Conservation (phyloP, 345 rosid species). For the Odontarrhena argentea region DNA sequence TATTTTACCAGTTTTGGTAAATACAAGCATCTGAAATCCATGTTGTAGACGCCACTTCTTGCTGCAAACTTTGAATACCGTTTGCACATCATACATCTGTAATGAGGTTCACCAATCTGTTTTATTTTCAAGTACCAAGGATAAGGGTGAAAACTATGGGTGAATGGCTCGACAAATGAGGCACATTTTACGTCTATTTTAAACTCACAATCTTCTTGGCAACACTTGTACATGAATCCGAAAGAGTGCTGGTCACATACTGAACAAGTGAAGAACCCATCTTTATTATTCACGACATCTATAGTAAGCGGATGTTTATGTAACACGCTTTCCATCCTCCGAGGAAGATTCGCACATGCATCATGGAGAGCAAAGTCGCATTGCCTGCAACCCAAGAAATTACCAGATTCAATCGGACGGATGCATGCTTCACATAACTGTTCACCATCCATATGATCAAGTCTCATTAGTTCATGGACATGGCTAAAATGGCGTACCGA, state of each 20-base stretch:
- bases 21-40: background rate
- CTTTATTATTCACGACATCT: background rate
- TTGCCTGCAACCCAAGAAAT: constrained; percentile 14
- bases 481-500: constrained; percentile 4
- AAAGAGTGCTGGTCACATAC: background rate
- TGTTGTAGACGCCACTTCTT: background rate
- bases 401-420: constrained; percentile 7
- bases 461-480: background rate
- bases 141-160: background rate
- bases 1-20: constrained; percentile 8
- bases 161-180: background rate
- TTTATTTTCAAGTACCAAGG: too few relatives aligned
- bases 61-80: background rate
- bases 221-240: constrained; percentile 25
- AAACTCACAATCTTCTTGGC: background rate
- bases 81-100: too few relatives aligned
- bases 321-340: background rate
- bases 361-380: constrained; percentile 23
- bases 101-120: too few relatives aligned
- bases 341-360: constrained; percentile 25
- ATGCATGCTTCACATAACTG: constrained; percentile 19
- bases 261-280: constrained; percentile 27
- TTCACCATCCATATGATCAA: background rate
- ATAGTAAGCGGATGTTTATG: background rate
- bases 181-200: constrained; percentile 26